Percentiles rank a stretch among this genome's conserved stretches.
These are phyloP conservation scores for Papiliotrema terrestris DNA, from an alignment of 1,284 basidiomycete species.

Conservation along the genomic window DNA sequence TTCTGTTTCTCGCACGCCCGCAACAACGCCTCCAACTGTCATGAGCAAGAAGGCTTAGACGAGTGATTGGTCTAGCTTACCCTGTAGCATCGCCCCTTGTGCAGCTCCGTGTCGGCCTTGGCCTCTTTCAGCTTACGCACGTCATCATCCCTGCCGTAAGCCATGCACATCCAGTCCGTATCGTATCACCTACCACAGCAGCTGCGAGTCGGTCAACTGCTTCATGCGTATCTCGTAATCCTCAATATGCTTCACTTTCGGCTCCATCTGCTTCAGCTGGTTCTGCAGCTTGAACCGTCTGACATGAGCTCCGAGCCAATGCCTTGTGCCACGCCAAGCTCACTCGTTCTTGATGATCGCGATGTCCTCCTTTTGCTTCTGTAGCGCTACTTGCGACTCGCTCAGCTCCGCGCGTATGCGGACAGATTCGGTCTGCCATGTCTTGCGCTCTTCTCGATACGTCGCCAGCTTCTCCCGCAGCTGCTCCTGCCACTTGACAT, in stretches of 20 bases:
- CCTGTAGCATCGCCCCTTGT: slow-evolving; percentile 14
- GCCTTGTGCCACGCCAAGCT: no score
- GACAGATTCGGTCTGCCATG: slow-evolving; percentile 37
- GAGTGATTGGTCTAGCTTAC: not conserved
- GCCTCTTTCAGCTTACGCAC: slow-evolving; percentile 27
- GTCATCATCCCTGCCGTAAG: slow-evolving; percentile 26
- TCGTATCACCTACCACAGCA: slow-evolving; percentile 30
- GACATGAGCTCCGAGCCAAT: no score
- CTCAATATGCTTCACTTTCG: slow-evolving; percentile 38
- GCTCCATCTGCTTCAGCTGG: slow-evolving; percentile 33
- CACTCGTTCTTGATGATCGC: slow-evolving; percentile 41
- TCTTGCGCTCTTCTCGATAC: slow-evolving; percentile 38
- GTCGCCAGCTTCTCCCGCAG: slow-evolving; percentile 36
- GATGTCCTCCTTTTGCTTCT: slow-evolving; percentile 36
- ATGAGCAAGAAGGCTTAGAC: not conserved
- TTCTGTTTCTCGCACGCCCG: slow-evolving; percentile 21
- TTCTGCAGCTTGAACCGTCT: slow-evolving; percentile 37
- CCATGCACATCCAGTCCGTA: not conserved
- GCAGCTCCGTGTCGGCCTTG: slow-evolving; percentile 12
- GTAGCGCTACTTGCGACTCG: slow-evolving; percentile 23
- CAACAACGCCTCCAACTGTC: slow-evolving; percentile 11
- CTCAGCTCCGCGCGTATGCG: slow-evolving; percentile 28
- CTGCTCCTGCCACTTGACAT: slow-evolving; percentile 44
- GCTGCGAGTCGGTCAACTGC: slow-evolving; percentile 37
- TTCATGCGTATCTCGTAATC: slow-evolving; percentile 43